Conservation (phyloP, 2,329 filamentous ascomycete species). For the Fusarium lyarnte region DNA sequence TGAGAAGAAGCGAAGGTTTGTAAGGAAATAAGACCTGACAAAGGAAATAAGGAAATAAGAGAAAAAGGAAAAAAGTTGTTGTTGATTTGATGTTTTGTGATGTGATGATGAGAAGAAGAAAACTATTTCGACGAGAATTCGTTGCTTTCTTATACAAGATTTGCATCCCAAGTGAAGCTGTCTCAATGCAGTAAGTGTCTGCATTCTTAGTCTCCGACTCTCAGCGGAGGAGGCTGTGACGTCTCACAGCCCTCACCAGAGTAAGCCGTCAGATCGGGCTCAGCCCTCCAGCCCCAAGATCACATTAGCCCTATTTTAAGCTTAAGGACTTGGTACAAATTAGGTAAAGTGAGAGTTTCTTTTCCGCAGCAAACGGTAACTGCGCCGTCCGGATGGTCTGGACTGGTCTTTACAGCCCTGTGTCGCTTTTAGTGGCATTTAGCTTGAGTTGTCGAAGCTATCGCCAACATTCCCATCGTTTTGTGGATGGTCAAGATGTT, state of each 20-base stretch:
- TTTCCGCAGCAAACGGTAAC: background rate
- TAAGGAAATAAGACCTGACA: conserved; percentile 32
- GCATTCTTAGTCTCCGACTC: conserved; percentile 2
- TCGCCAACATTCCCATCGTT: background rate
- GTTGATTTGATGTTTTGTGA: conserved; percentile 23
- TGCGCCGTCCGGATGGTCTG: background rate
- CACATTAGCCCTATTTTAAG: conserved; percentile 31
- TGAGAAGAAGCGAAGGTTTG: conserved; percentile 32
- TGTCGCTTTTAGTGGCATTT: background rate
- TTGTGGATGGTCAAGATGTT: background rate
- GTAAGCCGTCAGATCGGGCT: conserved; percentile 21
- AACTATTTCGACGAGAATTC: background rate
- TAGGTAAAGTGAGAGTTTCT: background rate
- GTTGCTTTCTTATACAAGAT: conserved; percentile 11
- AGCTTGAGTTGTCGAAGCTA: background rate
- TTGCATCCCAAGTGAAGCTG: background rate
- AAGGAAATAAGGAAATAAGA: conserved; percentile 30
- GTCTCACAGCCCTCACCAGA: conserved; percentile 12
- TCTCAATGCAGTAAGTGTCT: background rate
- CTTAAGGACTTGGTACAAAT: conserved; percentile 16
- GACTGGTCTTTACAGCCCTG: conserved; percentile 1
- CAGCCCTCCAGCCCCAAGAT: conserved; percentile 20
- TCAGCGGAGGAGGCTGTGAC: conserved; percentile 27
- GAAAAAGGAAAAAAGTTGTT: background rate
- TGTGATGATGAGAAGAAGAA: conserved; percentile 30